Evolutionary conservation across 2,329 filamentous ascomycete genomes (phyloP).

Genomic region (Trichophyton verrucosum): DNA sequence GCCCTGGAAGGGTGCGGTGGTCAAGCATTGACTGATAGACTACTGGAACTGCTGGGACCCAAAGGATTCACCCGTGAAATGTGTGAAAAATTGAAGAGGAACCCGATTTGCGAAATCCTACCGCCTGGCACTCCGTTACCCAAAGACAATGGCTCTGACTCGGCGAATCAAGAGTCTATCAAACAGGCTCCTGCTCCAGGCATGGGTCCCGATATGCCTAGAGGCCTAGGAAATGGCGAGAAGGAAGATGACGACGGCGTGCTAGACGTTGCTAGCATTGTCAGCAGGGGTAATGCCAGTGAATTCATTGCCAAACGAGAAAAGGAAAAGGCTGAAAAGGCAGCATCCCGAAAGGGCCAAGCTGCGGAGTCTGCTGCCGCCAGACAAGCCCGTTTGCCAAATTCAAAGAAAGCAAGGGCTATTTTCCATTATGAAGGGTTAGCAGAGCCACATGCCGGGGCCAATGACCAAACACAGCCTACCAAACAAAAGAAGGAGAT

Average conservation of each 20-base stretch:
- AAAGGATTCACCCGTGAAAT: slow-evolving; percentile 49
- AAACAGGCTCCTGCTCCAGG: slow-evolving; percentile 38
- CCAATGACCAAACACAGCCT: slow-evolving; percentile 35
- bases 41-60: slow-evolving; percentile 52
- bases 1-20: slow-evolving; percentile 62
- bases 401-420: slow-evolving; percentile 47
- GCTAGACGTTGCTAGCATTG: slow-evolving; percentile 53
- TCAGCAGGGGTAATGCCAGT: slow-evolving; percentile 47
- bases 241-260: slow-evolving; percentile 49
- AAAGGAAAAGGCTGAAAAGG: slow-evolving; percentile 48
- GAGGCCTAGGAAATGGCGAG: slow-evolving; percentile 35
- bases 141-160: slow-evolving; percentile 36
- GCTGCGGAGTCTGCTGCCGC: slow-evolving; percentile 31
- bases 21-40: slow-evolving; percentile 66
- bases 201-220: slow-evolving; percentile 38
- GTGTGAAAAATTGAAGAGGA: slow-evolving; percentile 54
- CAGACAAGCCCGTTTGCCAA: slow-evolving; percentile 43
- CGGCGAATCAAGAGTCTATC: slow-evolving; percentile 27
- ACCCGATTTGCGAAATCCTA: slow-evolving; percentile 50
- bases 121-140: slow-evolving; percentile 43
- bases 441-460: slow-evolving; percentile 42
- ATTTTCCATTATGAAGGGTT: slow-evolving; percentile 52
- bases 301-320: slow-evolving; percentile 52
- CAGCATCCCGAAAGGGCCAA: slow-evolving; percentile 40
- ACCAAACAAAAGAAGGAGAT: slow-evolving; percentile 44